Evolutionary conservation across 208 protist species (phyloP).

Genomic region (Leishmania tarentolae): DNA sequence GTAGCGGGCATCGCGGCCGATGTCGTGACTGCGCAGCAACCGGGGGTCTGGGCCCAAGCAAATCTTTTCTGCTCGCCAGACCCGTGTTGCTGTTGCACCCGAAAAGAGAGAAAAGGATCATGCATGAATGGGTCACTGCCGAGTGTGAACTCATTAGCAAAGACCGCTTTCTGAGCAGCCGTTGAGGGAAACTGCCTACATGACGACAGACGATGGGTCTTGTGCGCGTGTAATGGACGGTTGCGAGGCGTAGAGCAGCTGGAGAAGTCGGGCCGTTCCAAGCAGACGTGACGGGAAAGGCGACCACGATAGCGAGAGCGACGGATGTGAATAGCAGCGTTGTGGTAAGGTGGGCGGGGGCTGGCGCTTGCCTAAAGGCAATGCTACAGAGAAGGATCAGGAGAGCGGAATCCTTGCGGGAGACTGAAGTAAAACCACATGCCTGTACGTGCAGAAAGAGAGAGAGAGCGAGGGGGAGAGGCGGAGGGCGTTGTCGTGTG

Average conservation of each 20-base stretch:
- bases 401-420: not conserved
- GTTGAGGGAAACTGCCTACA: not conserved
- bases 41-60: not conserved
- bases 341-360: not conserved
- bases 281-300: not conserved
- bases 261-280: not conserved
- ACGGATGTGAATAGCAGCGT: not conserved
- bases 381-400: not conserved
- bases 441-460: not conserved
- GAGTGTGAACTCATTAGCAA: not conserved
- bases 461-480: not conserved
- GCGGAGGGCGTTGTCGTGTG: not conserved
- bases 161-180: not conserved
- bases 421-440: not conserved
- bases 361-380: not conserved
- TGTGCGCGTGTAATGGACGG: not conserved
- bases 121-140: constrained; percentile 23
- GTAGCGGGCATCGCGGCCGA: not conserved
- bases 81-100: constrained; percentile 61
- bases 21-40: not conserved
- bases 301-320: not conserved
- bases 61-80: constrained; percentile 25
- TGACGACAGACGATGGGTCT: not conserved
- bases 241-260: not conserved
- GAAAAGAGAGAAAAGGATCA: constrained; percentile 61